Base-by-base conservation (phyloP, 2,329 filamentous ascomycete genomes). In the Magnaporthales sp. region DNA sequence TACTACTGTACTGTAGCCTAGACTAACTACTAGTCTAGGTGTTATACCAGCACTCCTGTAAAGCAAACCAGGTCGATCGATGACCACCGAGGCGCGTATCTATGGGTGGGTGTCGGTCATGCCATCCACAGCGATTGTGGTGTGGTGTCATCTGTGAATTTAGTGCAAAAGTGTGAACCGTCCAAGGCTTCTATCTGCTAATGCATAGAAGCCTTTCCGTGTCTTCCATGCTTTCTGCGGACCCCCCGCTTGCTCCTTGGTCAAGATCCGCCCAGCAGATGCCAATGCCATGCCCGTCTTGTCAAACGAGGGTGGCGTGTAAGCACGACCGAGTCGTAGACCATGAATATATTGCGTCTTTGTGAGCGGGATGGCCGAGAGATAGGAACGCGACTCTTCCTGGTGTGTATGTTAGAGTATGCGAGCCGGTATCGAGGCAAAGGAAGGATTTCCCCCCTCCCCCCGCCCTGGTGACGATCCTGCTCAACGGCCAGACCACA, bases 141-240 rank as follows among this genome's bases (percentile, higher is more conserved):
- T n/a, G n/a, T n/a, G 15, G 38, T 51, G 38, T 51, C 38, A 51
- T 51, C 38, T 8, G 4, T 51, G 38, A n/a, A 51, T 15, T 51
- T 51, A 8, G 54, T 58, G 54, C 22, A 58, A 24, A 9, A 8
- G 15, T 27, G 27, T 62, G 61, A 27, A 62, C 61, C 61, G 15
- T 29, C 30, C 27, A 58, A 24, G 13, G 54, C 54, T 58, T 62
- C 38, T 31, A 24, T 62, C 13, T 30, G 61, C 54, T 30, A 19
- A 66, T 66, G 64, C 64, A 66, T 66, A 54, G 64, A 66, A 66
- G 64, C 54, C 64, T 60, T 66, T 61, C 64, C 64, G 64, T 15
- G 30, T 15, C 51, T 66, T 66, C 64, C 54, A 66, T 56, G 64
- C 64, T 30, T 58, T 58, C 24, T 24, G 22, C 24, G 22, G 24